Percentiles rank a stretch among this genome's conserved stretches.
phyloP scores from a whole-genome alignment of 2,329 filamentous ascomycete species.

The Aspergillus fumigatiaffinis region DNA sequence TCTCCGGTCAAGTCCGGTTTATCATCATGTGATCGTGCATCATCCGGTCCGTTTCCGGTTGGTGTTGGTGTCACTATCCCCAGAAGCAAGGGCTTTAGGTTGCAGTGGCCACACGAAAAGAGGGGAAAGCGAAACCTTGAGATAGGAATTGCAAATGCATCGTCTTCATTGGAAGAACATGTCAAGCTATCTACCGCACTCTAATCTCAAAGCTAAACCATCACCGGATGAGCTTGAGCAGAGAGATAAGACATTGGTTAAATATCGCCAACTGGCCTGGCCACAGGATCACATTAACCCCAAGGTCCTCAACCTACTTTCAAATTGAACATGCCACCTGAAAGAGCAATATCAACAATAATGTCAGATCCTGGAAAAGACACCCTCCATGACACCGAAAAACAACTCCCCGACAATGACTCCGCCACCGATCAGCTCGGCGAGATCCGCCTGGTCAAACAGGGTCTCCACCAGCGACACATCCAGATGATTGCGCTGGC shows the following conservation, averaged over 20 bases:
- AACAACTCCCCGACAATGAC: constrained; percentile 1
- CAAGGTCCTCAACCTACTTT: neutral
- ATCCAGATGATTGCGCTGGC: constrained; percentile 39
- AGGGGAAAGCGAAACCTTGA: neutral
- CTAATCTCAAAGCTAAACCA: neutral
- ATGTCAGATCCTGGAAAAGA: neutral
- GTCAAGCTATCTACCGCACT: neutral
- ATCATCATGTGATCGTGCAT: neutral
- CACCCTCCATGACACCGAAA: neutral
- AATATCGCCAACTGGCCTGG: neutral
- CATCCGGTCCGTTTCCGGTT: neutral
- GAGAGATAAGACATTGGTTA: neutral
- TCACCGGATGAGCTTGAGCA: neutral
- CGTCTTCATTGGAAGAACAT: neutral
- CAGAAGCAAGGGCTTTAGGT: neutral
- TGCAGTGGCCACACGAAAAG: too few species aligned
- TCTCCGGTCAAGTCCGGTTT: neutral
- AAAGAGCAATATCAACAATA: neutral
- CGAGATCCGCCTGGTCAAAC: constrained; percentile 17
- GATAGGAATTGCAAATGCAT: neutral
- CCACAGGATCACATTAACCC: neutral
- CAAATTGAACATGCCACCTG: neutral
- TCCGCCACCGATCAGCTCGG: constrained; percentile 16
- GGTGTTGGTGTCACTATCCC: neutral
- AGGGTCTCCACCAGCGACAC: constrained; percentile 30